These are phyloP conservation scores for Neocallimastix lanati DNA, from an alignment of 192 early-diverging fungal species.

Conservation along the genomic window DNA sequence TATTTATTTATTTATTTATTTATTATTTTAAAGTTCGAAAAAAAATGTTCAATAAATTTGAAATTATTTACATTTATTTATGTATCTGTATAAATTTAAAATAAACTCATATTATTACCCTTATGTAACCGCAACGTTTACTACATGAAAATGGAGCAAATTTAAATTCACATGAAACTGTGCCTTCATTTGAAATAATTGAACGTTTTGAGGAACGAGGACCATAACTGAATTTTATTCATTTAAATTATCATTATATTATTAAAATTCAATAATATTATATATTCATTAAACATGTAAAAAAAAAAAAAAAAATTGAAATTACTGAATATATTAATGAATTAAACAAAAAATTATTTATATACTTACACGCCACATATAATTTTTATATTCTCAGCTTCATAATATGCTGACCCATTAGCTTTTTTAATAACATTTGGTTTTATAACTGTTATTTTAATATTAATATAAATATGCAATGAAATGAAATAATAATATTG, in stretches of 20 bases:
- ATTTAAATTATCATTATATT: too few relatives aligned
- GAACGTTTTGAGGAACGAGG: not conserved
- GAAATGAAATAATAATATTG: too few relatives aligned
- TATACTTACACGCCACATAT: not conserved
- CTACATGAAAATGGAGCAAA: conserved; percentile 2
- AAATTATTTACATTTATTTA: too few relatives aligned
- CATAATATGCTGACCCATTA: not conserved
- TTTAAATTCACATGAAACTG: conserved; percentile 1
- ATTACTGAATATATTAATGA: not conserved
- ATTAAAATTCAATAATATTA: too few relatives aligned
- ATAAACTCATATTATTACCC: not conserved
- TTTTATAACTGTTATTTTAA: not conserved
- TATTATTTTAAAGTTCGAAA: too few relatives aligned
- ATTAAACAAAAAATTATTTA: not conserved
- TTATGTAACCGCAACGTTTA: not conserved
- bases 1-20: too few relatives aligned
- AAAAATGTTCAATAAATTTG: too few relatives aligned
- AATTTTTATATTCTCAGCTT: conserved; percentile 1
- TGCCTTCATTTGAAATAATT: not conserved
- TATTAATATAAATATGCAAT: too few relatives aligned
- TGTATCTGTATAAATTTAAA: too few relatives aligned
- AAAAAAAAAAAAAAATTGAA: too few relatives aligned
- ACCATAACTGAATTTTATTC: not conserved
- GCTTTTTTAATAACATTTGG: not conserved
- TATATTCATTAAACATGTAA: too few relatives aligned